phyloP scores from a whole-genome alignment of 352 stramenopile species.

The Phytophthora tentaculata region DNA sequence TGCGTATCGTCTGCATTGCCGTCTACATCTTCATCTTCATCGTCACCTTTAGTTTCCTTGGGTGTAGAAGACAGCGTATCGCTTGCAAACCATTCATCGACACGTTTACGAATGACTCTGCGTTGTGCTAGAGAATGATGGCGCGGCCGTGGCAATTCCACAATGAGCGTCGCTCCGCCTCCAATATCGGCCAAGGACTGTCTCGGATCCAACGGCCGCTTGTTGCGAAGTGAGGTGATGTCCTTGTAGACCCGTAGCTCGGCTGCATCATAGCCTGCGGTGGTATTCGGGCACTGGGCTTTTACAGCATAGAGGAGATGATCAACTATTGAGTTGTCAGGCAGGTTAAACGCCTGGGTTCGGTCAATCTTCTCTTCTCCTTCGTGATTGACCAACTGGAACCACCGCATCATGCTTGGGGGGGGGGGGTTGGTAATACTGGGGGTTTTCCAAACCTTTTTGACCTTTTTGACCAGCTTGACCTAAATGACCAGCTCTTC shows the following conservation, averaged over 20 bases:
- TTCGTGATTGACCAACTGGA: not conserved
- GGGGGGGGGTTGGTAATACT: too few species aligned
- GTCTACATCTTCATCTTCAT: not conserved
- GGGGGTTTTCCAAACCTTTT: too few species aligned
- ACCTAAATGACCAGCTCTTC: too few species aligned
- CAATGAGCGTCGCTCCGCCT: not conserved
- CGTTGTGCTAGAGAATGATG: not conserved
- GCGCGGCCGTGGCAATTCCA: not conserved
- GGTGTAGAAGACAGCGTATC: not conserved
- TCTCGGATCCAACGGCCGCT: not conserved
- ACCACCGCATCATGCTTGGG: not conserved
- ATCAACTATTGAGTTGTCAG: not conserved
- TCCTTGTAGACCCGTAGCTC: not conserved
- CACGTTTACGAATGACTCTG: not conserved
- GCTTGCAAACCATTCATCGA: not conserved
- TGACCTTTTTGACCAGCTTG: too few species aligned
- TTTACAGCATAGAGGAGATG: not conserved
- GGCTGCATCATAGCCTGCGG: not conserved
- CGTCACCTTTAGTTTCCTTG: not conserved
- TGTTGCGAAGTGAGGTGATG: not conserved
- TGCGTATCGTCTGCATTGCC: not conserved
- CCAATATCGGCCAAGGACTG: not conserved
- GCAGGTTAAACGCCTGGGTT: not conserved
- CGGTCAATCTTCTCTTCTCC: not conserved
- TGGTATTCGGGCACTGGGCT: not conserved